Evolutionary conservation across 2,329 filamentous ascomycete genomes (phyloP).

Genomic region (Alternaria solani): DNA sequence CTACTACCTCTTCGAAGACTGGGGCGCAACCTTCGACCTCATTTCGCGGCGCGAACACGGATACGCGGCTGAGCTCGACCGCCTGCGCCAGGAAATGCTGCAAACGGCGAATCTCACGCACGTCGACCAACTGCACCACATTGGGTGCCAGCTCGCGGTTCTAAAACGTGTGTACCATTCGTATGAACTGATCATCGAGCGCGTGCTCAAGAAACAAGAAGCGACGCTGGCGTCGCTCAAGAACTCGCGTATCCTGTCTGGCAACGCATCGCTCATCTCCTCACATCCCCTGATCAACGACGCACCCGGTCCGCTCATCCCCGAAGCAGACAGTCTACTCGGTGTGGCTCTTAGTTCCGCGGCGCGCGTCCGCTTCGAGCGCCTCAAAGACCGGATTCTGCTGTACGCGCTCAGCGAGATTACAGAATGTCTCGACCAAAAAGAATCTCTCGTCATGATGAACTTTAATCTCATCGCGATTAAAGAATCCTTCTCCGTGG

Average conservation of each 20-base stretch:
- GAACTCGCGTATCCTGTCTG: conserved; percentile 52
- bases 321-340: conserved; percentile 51
- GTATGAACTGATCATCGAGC: conserved; percentile 67
- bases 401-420: conserved; percentile 70
- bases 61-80: conserved; percentile 58
- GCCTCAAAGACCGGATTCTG: conserved; percentile 66
- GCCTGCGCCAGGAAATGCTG: conserved; percentile 64
- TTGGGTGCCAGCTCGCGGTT: conserved; percentile 68
- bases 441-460: conserved; percentile 73
- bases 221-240: conserved; percentile 55
- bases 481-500: conserved; percentile 76
- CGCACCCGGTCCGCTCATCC: conserved; percentile 32
- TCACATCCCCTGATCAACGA: conserved; percentile 27
- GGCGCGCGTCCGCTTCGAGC: conserved; percentile 65
- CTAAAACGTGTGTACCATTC: conserved; percentile 68
- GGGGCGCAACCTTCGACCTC: conserved; percentile 66
- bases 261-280: conserved; percentile 39
- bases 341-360: conserved; percentile 58
- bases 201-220: conserved; percentile 61
- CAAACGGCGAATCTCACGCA: conserved; percentile 56
- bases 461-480: conserved; percentile 82
- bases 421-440: conserved; percentile 71
- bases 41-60: conserved; percentile 59
- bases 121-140: conserved; percentile 63
- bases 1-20: conserved; percentile 74